Evolutionary conservation across 2,329 filamentous ascomycete species (phyloP).

Genomic region (Coniochaeta pulveracea): DNA sequence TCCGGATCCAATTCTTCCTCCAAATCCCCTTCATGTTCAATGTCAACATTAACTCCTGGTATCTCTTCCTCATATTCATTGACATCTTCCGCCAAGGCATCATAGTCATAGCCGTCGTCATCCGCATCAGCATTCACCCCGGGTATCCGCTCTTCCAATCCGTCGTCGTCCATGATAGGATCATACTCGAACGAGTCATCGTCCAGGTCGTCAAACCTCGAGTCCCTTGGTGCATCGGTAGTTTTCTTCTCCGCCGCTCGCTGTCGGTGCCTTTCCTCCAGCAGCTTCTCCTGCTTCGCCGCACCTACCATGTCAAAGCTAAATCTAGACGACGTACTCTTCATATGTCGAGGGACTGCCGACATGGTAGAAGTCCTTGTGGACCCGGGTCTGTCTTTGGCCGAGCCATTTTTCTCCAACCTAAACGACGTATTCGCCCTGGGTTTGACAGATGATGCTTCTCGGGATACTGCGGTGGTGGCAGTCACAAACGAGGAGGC

Average conservation of each 20-base stretch:
- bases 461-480: background rate
- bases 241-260: constrained; percentile 51
- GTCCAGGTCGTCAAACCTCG: constrained; percentile 50
- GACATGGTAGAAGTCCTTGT: constrained; percentile 31
- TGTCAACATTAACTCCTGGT: constrained; percentile 33
- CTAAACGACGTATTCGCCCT: constrained; percentile 22
- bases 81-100: constrained; percentile 46
- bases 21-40: constrained; percentile 15
- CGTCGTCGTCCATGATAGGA: constrained; percentile 54
- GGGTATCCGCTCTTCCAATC: constrained; percentile 56
- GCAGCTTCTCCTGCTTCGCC: constrained; percentile 53
- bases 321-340: constrained; percentile 68
- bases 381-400: too few relatives aligned
- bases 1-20: constrained; percentile 31
- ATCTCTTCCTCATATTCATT: constrained; percentile 50
- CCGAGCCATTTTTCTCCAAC: too few relatives aligned
- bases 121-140: constrained; percentile 31
- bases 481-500: background rate
- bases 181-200: constrained; percentile 51
- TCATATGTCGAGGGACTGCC: constrained; percentile 52
- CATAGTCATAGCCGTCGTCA: constrained; percentile 35
- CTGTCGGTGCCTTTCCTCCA: constrained; percentile 64
- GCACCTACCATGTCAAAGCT: constrained; percentile 72
- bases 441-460: constrained; percentile 9
- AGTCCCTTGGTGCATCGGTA: constrained; percentile 30